Base-by-base conservation (phyloP, 2,329 filamentous ascomycete species). In the Arthrobotrys entomopaga region DNA sequence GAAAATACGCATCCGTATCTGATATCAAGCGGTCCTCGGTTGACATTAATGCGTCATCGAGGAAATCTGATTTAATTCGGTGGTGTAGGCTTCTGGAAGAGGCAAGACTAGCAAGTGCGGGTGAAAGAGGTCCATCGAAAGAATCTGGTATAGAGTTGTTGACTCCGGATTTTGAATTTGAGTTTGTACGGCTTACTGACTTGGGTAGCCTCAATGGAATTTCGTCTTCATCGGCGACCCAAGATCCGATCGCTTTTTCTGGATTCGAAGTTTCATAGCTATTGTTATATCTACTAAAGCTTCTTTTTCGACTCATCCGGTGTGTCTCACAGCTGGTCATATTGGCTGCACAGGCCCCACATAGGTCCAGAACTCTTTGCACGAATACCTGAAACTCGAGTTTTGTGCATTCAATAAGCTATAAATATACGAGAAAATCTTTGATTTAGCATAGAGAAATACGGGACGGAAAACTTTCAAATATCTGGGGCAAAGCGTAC, bases 151-250 rank as follows among this genome's bases (percentile, higher is more conserved):
- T 38, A 26, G 3, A 38, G 13, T 54, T 42, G 8, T 57, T 26
- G 29, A 34, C 46, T 13, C 52, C 38, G 8, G 38, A 63, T 53
- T 66, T 57, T 15, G 46, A 10, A 24, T 50, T 67, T 46, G 22
- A 20, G 26, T 48, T 64, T n/a, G 34, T 46, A 10, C 46, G 20
- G 7, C n/a, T 46, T 5, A 43, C 19, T 4, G 38, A 46, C 8
- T 19, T 63, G 34, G 63, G 70, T 19, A 74, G 42, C 29, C 19
- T 42, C 2, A 29, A 48, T 42, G 70, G 63, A 24, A 67, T 58
- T 29, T 67, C 70, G n/a, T 67, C 63, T 16, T 74, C 70, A 26
- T 74, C 70, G 8, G 70, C 63, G 22, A 64, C 49, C 70, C 70
- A 74, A 20, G 34, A 48, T 34, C 26, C n/a, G 11, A 40, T 48